Evolutionary conservation across 352 stramenopile genomes (phyloP).

Genomic region (Phytophthora pluvialis): DNA sequence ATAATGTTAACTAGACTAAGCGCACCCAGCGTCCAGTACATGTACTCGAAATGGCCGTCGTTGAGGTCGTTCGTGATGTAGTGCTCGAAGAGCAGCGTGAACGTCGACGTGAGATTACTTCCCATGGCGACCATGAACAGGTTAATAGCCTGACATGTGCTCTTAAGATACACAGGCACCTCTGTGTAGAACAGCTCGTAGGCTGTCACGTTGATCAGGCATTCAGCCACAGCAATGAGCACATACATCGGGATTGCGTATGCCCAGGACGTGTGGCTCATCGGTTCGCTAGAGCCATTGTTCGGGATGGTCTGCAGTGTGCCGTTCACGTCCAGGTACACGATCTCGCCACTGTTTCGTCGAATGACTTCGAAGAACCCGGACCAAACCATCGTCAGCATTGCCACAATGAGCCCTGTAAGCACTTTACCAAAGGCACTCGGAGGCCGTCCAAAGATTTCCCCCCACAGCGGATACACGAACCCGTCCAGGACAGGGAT

Average conservation of each 20-base stretch:
- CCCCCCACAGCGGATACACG: slow-evolving; percentile 74
- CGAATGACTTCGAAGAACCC: slow-evolving; percentile 84
- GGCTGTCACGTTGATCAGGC: slow-evolving; percentile 88
- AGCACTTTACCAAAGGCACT: slow-evolving; percentile 86
- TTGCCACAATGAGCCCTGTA: slow-evolving; percentile 73
- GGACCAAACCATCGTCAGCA: slow-evolving; percentile 87
- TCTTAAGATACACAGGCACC: slow-evolving; percentile 89
- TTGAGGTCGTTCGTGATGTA: slow-evolving; percentile 82
- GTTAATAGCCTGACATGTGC: slow-evolving; percentile 88
- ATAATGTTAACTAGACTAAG: slow-evolving; percentile 79
- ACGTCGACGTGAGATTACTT: slow-evolving; percentile 88
- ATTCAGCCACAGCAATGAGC: slow-evolving; percentile 82
- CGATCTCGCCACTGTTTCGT: slow-evolving; percentile 52
- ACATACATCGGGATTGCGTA: slow-evolving; percentile 88
- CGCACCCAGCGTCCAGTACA: slow-evolving; percentile 86
- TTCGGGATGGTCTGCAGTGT: slow-evolving; percentile 45
- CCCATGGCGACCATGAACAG: slow-evolving; percentile 91
- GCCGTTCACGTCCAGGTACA: slow-evolving; percentile 39
- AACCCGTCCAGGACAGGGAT: slow-evolving; percentile 78
- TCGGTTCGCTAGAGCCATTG: slow-evolving; percentile 65
- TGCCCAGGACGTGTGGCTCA: slow-evolving; percentile 86
- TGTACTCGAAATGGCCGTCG: slow-evolving; percentile 89
- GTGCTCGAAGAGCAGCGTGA: slow-evolving; percentile 85
- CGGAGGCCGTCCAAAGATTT: slow-evolving; percentile 57
- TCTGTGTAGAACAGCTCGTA: slow-evolving; percentile 91